Conservation (phyloP, 1,284 basidiomycete species). For the Microstroma glucosiphilum region DNA sequence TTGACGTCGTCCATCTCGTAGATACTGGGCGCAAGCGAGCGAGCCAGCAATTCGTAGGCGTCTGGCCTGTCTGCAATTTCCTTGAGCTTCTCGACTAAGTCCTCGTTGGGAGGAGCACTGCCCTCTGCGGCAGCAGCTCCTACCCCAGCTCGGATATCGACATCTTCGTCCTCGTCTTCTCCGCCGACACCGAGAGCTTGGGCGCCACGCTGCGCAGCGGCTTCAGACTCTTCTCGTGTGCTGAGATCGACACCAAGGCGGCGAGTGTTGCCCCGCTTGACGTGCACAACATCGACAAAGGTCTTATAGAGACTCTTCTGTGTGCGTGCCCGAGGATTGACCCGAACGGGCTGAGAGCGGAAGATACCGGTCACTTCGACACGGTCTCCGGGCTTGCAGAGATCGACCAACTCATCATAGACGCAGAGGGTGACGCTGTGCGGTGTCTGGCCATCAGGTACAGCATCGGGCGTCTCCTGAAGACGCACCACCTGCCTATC, state of each 20-base stretch:
- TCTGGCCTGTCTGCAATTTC: constrained; percentile 70
- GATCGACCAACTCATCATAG: constrained; percentile 94
- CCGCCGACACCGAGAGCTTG: constrained; percentile 78
- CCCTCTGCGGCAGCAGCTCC: not conserved
- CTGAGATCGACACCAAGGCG: constrained; percentile 72
- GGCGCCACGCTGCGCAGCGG: constrained; percentile 52
- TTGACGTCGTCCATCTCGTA: constrained; percentile 99
- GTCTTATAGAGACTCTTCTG: constrained; percentile 97
- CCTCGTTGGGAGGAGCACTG: constrained; percentile 25
- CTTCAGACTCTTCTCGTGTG: constrained; percentile 58
- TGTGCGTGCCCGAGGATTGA: constrained; percentile 82
- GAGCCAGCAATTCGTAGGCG: constrained; percentile 77
- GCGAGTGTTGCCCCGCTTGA: constrained; percentile 66
- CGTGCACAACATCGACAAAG: constrained; percentile 88
- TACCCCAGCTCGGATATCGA: constrained; percentile 18
- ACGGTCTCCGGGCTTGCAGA: constrained; percentile 88
- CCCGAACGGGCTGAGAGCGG: constrained; percentile 82
- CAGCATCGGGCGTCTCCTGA: constrained; percentile 94
- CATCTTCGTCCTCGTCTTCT: constrained; percentile 56
- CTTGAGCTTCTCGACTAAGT: constrained; percentile 61
- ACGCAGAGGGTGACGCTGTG: constrained; percentile 92
- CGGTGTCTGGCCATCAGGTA: constrained; percentile 95
- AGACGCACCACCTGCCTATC: constrained; percentile 90
- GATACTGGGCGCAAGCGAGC: constrained; percentile 85
- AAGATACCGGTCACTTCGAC: constrained; percentile 89